These are phyloP conservation scores for Yarrowia galli DNA, from an alignment of 1,139 yeast species.

Conservation along the genomic window DNA sequence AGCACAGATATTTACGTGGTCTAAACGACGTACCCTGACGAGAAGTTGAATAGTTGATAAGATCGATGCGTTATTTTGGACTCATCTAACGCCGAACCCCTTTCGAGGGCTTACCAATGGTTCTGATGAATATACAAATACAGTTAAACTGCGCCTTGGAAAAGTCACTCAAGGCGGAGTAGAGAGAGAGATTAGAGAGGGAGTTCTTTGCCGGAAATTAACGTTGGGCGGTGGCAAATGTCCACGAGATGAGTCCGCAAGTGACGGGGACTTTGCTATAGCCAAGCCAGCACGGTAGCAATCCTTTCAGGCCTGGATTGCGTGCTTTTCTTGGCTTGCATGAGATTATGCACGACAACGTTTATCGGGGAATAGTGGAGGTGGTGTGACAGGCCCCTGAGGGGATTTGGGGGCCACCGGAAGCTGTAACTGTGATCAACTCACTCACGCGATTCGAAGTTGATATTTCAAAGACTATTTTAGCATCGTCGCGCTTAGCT, in stretches of 20 bases:
- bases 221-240: background rate
- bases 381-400: background rate
- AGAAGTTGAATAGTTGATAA: no score
- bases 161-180: constrained; percentile 26
- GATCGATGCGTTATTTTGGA: no score
- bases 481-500: background rate
- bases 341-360: constrained; percentile 6
- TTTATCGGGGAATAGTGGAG: background rate
- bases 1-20: no score
- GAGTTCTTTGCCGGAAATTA: background rate
- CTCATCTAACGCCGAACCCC: no score
- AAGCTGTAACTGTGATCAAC: background rate
- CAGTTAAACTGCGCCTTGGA: constrained; percentile 22
- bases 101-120: no score
- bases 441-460: background rate
- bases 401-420: no score
- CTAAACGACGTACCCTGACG: no score
- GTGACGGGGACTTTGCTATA: no score
- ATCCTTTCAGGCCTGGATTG: background rate
- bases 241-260: background rate
- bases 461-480: background rate
- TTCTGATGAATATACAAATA: background rate
- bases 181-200: background rate
- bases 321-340: background rate
- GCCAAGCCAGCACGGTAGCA: background rate